Evolutionary conservation across 306 rosid species (phyloP).

Genomic region (Echinosophora koreensis): DNA sequence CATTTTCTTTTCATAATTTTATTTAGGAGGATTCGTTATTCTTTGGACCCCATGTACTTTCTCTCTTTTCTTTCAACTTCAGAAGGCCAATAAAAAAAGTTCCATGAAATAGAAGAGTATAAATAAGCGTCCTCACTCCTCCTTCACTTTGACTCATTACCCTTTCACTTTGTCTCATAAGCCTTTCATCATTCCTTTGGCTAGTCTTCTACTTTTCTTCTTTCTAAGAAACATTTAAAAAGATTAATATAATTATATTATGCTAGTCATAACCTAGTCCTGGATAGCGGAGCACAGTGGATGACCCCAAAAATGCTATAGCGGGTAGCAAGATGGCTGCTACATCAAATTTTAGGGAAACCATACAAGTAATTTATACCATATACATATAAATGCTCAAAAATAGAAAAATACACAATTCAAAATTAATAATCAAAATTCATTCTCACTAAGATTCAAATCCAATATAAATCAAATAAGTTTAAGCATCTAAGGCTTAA

Average conservation of each 20-base stretch:
- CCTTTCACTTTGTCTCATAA: not conserved
- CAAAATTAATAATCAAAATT: no score
- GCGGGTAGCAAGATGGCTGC: no score
- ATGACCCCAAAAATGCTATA: no score
- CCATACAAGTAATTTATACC: no score
- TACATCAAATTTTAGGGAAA: no score
- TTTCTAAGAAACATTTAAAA: not conserved
- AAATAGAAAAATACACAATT: no score
- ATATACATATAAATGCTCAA: no score
- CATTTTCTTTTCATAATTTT: conserved; percentile 9
- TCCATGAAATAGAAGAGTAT: not conserved
- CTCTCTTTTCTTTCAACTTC: not conserved
- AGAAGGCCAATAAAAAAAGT: not conserved
- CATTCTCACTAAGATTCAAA: no score
- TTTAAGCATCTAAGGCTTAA: no score
- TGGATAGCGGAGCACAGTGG: no score
- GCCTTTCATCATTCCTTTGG: not conserved
- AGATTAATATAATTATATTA: not conserved
- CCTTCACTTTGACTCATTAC: not conserved
- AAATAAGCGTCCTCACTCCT: not conserved
- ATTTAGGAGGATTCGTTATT: not conserved
- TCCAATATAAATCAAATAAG: no score
- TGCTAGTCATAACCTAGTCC: not conserved
- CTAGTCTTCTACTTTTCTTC: not conserved
- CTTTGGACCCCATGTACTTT: not conserved